These are phyloP conservation scores for Harringtonia lauricola DNA, from an alignment of 2,329 filamentous ascomycete genomes.

Conservation along the genomic window DNA sequence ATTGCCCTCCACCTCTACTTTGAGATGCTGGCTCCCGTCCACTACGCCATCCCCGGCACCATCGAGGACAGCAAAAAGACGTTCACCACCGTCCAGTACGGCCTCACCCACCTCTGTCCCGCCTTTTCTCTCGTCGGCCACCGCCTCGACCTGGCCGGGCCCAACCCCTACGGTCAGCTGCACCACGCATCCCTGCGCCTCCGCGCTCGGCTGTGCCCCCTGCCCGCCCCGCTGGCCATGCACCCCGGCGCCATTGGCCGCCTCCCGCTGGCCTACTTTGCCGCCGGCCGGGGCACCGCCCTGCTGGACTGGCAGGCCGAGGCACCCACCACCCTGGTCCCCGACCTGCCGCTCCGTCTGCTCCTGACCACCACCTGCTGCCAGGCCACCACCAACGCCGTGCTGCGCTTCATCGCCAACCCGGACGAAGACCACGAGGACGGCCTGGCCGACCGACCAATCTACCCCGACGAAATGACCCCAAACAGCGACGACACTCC, in stretches of 20 bases:
- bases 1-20: background rate
- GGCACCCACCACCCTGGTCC: background rate
- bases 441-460: no score
- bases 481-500: no score
- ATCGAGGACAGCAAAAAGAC: background rate
- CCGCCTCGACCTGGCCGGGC: background rate
- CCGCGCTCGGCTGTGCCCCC: background rate
- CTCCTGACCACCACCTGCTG: background rate
- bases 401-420: background rate
- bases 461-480: no score
- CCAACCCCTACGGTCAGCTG: background rate
- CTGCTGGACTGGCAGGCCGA: background rate
- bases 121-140: background rate
- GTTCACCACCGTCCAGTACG: background rate
- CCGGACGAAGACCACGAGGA: background rate
- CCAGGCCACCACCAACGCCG: background rate
- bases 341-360: background rate
- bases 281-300: background rate
- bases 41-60: background rate
- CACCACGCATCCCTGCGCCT: background rate
- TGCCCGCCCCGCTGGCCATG: background rate
- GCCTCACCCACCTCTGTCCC: background rate
- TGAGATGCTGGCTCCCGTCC: background rate
- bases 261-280: background rate
- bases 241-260: background rate